Conservation (phyloP, 306 rosid species). For the Macrotyloma uniflorum region DNA sequence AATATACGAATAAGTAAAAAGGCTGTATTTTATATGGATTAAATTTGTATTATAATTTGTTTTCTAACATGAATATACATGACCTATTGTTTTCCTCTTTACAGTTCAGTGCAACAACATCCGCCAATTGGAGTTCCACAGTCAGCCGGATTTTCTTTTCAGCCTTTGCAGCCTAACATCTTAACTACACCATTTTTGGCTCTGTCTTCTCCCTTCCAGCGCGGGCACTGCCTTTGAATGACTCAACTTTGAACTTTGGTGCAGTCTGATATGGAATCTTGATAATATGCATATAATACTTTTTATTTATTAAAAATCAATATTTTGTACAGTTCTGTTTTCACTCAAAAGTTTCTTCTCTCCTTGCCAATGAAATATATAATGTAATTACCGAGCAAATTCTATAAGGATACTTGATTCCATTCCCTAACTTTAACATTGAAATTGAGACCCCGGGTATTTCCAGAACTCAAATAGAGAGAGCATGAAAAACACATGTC, state of each 20-base stretch:
- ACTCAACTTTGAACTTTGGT: constrained; percentile 28
- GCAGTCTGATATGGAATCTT: constrained; percentile 28
- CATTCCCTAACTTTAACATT: constrained; percentile 23
- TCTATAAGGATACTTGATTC: constrained; percentile 29
- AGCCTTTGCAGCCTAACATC: constrained; percentile 79
- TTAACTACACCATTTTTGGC: constrained; percentile 66
- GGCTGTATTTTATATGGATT: not conserved
- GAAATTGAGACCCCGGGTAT: not conserved
- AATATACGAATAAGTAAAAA: too few relatives aligned
- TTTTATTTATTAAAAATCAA: not conserved
- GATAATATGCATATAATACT: constrained; percentile 24
- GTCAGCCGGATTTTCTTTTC: constrained; percentile 68
- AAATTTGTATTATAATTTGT: not conserved
- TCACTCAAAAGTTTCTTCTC: constrained; percentile 35
- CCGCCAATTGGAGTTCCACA: constrained; percentile 63
- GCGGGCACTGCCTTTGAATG: constrained; percentile 64
- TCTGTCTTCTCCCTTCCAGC: constrained; percentile 65
- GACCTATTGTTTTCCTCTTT: not conserved
- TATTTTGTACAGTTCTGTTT: constrained; percentile 41
- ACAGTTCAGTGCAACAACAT: constrained; percentile 78
- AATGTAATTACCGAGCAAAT: constrained; percentile 36
- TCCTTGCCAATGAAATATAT: constrained; percentile 32
- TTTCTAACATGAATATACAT: not conserved
- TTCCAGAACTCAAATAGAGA: not conserved
- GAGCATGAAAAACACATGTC: not conserved